Evolutionary conservation across 306 rosid genomes (phyloP).

Genomic region (Ceratonia siliqua): DNA sequence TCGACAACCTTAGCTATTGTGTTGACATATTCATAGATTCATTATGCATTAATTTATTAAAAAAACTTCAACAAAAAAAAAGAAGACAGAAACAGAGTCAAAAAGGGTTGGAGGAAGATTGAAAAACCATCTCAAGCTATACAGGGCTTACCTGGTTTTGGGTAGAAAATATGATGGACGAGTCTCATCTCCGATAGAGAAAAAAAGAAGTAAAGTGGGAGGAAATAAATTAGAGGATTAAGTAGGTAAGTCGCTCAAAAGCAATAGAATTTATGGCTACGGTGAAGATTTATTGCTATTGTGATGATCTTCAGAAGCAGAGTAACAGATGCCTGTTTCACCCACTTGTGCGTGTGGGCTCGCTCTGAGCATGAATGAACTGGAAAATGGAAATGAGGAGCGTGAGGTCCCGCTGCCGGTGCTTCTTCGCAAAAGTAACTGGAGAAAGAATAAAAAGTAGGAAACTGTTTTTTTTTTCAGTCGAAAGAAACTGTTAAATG

Average conservation of each 20-base stretch:
- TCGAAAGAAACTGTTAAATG: too few relatives aligned
- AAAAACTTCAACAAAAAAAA: background rate
- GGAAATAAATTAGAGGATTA: constrained; percentile 1
- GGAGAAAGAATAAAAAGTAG: too few relatives aligned
- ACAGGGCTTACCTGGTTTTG: constrained; percentile 6
- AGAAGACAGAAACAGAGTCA: constrained; percentile 17
- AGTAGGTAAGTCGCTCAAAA: constrained; percentile 11
- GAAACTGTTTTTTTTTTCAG: too few relatives aligned
- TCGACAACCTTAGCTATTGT: constrained; percentile 33
- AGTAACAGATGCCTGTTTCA: constrained; percentile 13
- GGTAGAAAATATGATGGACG: constrained; percentile 19
- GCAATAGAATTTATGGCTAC: background rate
- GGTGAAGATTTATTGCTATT: constrained; percentile 7
- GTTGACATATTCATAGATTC: constrained; percentile 30
- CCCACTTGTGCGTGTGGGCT: constrained; percentile 28
- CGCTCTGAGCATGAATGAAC: background rate
- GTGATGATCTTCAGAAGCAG: constrained; percentile 8
- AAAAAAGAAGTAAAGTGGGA: background rate
- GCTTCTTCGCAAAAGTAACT: too few relatives aligned
- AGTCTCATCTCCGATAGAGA: background rate
- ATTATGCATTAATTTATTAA: constrained; percentile 3
- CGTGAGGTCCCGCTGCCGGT: background rate
- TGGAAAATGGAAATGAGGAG: background rate
- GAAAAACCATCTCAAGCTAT: background rate
- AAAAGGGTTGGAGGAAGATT: constrained; percentile 7